Base-by-base conservation (phyloP, 2,329 filamentous ascomycete species). In the Erysiphe neolycopersici region DNA sequence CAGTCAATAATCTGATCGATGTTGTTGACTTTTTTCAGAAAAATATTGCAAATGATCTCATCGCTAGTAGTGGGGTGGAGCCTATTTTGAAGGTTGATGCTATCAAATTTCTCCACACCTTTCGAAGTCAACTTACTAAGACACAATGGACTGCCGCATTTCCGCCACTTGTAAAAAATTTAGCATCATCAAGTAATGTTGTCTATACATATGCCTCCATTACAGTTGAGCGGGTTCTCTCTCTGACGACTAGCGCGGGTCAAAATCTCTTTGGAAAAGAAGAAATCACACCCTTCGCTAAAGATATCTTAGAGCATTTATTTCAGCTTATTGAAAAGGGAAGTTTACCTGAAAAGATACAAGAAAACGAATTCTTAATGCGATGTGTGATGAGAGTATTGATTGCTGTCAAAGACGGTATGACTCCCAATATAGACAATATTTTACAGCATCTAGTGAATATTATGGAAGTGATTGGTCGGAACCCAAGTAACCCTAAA, bases 341-440 rank as follows among this genome's bases (percentile, higher is more conserved):
- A 52, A 67, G 69, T 4, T 77, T 79, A 11, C 79, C 91, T 1
- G 74, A 87, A 50, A 98, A 95, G 66, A 75, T 98, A 48, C 89
- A 98, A 57, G 89, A 98, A 61, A 98, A 98, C 56, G 89, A 98
- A 58, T 98, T 95, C 59, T 60, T 98, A 55, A 95, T 98, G 85
- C 81, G 84, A 53, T 98, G 89, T 54, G 83, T 94, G 45, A 98
- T 98, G 89, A 74, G 89, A 53, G 87, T 98, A 12, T 66, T 98
- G 47, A 84, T 98, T 50, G 85, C 95, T 49, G 79, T 95, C 59
- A 81, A 79, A 57, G 85, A 93, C 41, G 79, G 75, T 26, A 73
- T 87, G 13, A 61, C 76, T 2, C 68, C 75, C 1, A 74, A 89
- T 41, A 67, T 78, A 5, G 82, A 93, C 51, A 71, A 69, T 50